phyloP scores from a whole-genome alignment of 78 protist species.

The Dictyostelium citrinum region DNA sequence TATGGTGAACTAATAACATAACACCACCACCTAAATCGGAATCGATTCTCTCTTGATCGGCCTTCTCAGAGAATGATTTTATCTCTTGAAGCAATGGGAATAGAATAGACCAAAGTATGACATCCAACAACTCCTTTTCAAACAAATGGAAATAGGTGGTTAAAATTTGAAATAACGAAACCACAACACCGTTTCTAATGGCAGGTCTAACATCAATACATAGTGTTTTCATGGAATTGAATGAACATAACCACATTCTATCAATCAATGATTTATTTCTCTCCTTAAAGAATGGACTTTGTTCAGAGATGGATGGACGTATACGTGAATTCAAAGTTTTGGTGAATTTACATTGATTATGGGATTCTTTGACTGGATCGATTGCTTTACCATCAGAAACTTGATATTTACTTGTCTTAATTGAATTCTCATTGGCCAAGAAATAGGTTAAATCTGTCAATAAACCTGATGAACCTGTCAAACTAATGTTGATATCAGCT shows the following conservation, averaged over 20 bases:
- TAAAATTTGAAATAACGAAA: conserved; percentile 45
- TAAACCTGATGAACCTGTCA: conserved; percentile 69
- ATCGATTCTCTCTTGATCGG: conserved; percentile 66
- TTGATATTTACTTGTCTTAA: conserved; percentile 30
- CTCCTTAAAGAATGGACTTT: conserved; percentile 40
- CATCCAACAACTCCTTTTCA: conserved; percentile 48
- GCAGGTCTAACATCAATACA: conserved; percentile 54
- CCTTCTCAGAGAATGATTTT: conserved; percentile 49
- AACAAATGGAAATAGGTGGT: conserved; percentile 42
- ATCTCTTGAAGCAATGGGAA: conserved; percentile 67
- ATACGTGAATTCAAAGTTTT: background rate
- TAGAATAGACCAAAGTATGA: conserved; percentile 39
- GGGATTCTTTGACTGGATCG: background rate
- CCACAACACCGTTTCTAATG: conserved; percentile 66
- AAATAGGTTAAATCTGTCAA: conserved; percentile 59
- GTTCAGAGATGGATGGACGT: conserved; percentile 9
- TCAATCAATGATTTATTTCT: background rate
- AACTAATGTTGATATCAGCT: conserved; percentile 65
- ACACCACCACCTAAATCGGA: conserved; percentile 74
- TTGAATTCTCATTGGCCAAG: conserved; percentile 49
- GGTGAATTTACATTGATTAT: background rate
- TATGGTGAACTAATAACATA: conserved; percentile 52
- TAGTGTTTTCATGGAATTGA: conserved; percentile 34
- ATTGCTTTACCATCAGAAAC: conserved; percentile 3
- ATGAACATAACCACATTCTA: conserved; percentile 73